These are phyloP conservation scores for Hirsutella thompsonii DNA, from an alignment of 2,329 filamentous ascomycete genomes.

Conservation along the genomic window DNA sequence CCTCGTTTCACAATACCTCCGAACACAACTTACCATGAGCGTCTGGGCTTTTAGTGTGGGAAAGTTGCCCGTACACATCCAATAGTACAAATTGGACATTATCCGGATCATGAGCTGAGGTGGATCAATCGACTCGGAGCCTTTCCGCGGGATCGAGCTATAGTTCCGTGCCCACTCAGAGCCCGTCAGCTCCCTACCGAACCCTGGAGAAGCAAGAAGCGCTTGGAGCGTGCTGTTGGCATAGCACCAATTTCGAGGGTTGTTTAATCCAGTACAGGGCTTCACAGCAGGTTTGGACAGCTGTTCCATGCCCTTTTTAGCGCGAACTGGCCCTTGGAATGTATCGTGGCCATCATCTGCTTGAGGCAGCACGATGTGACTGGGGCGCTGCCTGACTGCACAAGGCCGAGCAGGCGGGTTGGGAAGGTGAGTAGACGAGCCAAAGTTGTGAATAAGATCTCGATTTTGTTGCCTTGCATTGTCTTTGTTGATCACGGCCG, in stretches of 20 bases:
- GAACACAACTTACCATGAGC: slow-evolving; percentile 35
- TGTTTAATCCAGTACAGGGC: slow-evolving; percentile 52
- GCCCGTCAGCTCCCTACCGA: slow-evolving; percentile 52
- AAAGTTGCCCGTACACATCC: slow-evolving; percentile 40
- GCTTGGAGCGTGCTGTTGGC: slow-evolving; percentile 86
- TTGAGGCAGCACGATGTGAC: slow-evolving; percentile 62
- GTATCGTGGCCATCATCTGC: slow-evolving; percentile 20
- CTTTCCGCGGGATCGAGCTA: slow-evolving; percentile 50
- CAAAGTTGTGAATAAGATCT: slow-evolving; percentile 18
- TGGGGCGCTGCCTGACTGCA: slow-evolving; percentile 54
- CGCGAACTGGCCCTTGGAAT: slow-evolving; percentile 24
- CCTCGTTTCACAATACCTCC: too few relatives aligned
- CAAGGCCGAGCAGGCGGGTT: slow-evolving; percentile 53
- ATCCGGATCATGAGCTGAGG: slow-evolving; percentile 49
- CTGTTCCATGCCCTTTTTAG: slow-evolving; percentile 24
- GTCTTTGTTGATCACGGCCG: slow-evolving; percentile 10
- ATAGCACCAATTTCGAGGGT: slow-evolving; percentile 77
- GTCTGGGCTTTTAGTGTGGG: slow-evolving; percentile 38
- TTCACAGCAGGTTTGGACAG: slow-evolving; percentile 22
- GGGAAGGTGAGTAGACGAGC: slow-evolving; percentile 34
- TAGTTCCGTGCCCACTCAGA: slow-evolving; percentile 47
- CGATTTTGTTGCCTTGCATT: slow-evolving; percentile 10
- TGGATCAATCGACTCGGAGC: slow-evolving; percentile 36
- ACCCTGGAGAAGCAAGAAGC: slow-evolving; percentile 57
- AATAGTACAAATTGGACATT: slow-evolving; percentile 44